These are phyloP conservation scores for Chalciporus pseudorubinellus DNA, from an alignment of 768 basidiomycete species.

Conservation along the genomic window DNA sequence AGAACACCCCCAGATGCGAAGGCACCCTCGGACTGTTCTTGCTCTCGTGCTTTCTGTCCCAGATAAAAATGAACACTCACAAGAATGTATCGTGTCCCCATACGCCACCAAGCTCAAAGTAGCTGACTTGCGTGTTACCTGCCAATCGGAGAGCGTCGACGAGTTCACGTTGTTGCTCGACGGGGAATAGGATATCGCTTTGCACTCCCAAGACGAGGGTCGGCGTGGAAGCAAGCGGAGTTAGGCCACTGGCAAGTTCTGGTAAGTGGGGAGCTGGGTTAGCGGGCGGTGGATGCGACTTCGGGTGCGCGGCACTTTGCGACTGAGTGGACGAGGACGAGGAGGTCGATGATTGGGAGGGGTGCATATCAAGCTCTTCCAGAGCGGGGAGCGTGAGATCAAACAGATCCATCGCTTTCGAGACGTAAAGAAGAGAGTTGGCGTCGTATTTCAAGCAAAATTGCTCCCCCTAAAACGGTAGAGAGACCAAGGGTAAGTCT, in stretches of 20 bases:
- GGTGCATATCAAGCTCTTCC: constrained; percentile 57
- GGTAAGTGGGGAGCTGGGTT: constrained; percentile 74
- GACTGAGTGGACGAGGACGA: constrained; percentile 17
- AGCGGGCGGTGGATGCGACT: constrained; percentile 68
- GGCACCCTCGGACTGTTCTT: not conserved
- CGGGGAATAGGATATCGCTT: constrained; percentile 94
- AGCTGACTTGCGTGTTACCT: constrained; percentile 86
- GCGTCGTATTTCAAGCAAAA: constrained; percentile 99
- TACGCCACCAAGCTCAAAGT: constrained; percentile 98
- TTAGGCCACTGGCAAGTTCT: constrained; percentile 75
- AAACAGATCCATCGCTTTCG: constrained; percentile 99
- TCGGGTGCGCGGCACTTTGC: constrained; percentile 50
- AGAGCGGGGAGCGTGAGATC: constrained; percentile 86
- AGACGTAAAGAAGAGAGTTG: constrained; percentile 97
- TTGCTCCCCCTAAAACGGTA: constrained; percentile 92
- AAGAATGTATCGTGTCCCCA: constrained; percentile 99
- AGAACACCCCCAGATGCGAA: not conserved
- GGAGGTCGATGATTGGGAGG: constrained; percentile 20
- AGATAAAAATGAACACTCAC: constrained; percentile 43
- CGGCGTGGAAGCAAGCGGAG: constrained; percentile 73
- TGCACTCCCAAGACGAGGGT: constrained; percentile 90
- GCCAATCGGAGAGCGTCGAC: constrained; percentile 89
- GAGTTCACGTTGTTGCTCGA: constrained; percentile 95
- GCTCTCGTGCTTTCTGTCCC: not conserved
- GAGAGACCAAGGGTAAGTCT: not conserved